Percentiles rank a stretch among this genome's conserved stretches.
Evolutionary conservation across 2,329 filamentous ascomycete species (phyloP).

Genomic region (Laburnicola sp.): DNA sequence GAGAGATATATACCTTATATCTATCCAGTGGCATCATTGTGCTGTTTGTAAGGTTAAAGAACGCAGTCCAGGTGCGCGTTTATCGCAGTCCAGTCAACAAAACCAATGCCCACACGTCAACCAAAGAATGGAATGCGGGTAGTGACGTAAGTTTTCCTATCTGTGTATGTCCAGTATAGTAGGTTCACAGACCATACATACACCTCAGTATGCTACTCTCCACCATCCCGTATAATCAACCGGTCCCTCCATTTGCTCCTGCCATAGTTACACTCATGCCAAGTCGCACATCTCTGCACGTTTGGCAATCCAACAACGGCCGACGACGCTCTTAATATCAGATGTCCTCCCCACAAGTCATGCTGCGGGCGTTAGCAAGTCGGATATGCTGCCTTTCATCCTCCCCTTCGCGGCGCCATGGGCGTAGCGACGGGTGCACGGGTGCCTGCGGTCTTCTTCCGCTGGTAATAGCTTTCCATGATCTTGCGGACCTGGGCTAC

Average conservation of each 20-base stretch:
- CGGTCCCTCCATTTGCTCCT: not conserved
- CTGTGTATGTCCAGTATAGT: not conserved
- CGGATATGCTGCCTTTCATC: constrained; percentile 13
- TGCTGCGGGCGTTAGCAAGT: not conserved
- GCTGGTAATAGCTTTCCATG: constrained; percentile 50
- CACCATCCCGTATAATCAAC: constrained; percentile 6
- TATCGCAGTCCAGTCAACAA: too few species aligned
- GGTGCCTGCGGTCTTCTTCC: constrained; percentile 40
- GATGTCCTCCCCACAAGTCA: constrained; percentile 12
- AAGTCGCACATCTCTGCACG: not conserved
- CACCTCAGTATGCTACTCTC: not conserved
- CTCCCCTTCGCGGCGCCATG: constrained; percentile 37
- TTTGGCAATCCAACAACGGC: not conserved
- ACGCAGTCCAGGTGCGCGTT: too few species aligned
- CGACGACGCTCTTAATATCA: not conserved
- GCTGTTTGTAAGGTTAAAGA: too few species aligned
- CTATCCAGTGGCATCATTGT: too few species aligned
- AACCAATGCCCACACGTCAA: too few species aligned
- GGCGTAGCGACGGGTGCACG: constrained; percentile 36
- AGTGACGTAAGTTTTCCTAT: not conserved
- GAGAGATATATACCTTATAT: too few species aligned
- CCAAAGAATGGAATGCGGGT: too few species aligned
- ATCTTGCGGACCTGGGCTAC: constrained; percentile 51
- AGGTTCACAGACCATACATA: constrained; percentile 2
- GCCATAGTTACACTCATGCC: not conserved